These are phyloP conservation scores for Botryotinia convoluta DNA, from an alignment of 2,329 filamentous ascomycete genomes.

Conservation along the genomic window DNA sequence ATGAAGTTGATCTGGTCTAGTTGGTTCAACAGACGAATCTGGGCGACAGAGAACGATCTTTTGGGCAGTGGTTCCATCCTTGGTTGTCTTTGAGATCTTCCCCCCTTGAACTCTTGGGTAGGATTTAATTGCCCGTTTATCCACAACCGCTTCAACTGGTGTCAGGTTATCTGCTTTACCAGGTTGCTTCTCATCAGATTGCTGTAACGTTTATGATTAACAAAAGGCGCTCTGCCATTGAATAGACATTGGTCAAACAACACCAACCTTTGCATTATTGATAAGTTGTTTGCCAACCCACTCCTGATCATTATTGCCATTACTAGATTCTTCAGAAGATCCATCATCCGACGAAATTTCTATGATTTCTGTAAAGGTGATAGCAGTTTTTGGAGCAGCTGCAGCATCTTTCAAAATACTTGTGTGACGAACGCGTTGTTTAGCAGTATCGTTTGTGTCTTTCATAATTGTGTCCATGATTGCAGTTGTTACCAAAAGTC, in stretches of 20 bases:
- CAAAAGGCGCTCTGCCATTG: neutral
- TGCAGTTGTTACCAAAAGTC: neutral
- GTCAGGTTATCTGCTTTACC: neutral
- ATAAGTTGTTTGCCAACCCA: neutral
- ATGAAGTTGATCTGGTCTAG: neutral
- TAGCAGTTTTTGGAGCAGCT: neutral
- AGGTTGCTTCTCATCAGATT: neutral
- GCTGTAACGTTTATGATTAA: neutral
- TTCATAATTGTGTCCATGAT: conserved; percentile 1
- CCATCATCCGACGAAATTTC: conserved; percentile 7
- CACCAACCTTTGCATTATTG: neutral
- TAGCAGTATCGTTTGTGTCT: neutral
- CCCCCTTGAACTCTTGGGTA: conserved; percentile 3
- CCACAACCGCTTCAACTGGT: neutral
- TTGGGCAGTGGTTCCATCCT: neutral
- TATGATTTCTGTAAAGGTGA: neutral
- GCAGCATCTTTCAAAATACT: neutral
- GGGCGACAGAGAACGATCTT: neutral
- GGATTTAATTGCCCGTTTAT: neutral
- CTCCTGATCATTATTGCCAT: neutral
- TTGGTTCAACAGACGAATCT: too few species aligned
- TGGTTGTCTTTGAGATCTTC: neutral
- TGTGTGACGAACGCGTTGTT: neutral
- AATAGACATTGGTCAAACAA: neutral
- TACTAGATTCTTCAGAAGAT: neutral